Evolutionary conservation across 345 rosid genomes (phyloP), one percentile per base, ranked within the genome.

Genomic region (Litchi chinensis): DNA sequence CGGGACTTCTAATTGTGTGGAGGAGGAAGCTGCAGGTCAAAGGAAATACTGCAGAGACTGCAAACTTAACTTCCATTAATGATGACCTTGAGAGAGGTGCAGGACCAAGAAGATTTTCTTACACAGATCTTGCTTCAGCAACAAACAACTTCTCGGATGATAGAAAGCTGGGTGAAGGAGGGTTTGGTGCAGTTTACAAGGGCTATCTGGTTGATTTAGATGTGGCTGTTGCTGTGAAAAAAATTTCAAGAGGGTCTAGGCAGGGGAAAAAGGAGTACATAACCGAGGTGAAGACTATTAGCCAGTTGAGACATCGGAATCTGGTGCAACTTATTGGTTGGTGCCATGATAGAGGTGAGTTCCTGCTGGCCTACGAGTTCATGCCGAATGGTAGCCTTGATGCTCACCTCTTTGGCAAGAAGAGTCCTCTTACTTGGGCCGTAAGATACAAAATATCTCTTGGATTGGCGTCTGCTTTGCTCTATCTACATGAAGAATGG

Each of bases 341-440:
- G 80, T 57, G 80, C 59, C 74, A 77, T 60, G 74, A 77, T 5
- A 43, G 65, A 76, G 80, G 79, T 6, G 91, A 92, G 78, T 87
- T 92, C 78, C 73, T 92, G n/a, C 87, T 93, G 24, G 86, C 90
- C 0, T 92, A 90, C 4, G 96, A 93, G 82, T 87, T 89, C 85
- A 88, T 93, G 96, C 89, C 90, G 8, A 89, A 93, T 46, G 87
- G 94, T 5, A 92, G 91, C 78, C 90, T 90, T 1, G 90, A 92
- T 41, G 57, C 77, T 0, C 96, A 92, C 65, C 82, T 92, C 3
- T 93, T 88, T 6, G 86, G 87, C 41, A 72, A 73, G 18, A 87
- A 68, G 37, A 52, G 16, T 3, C 79, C 74, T 65, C 86, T 91
- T 2, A 2, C 79, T 19, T 92, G 96, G 94, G 44, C 75, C 22